Evolutionary conservation across 495 filamentous ascomycete genomes (phyloP).

Genomic region (Hypoxylon subgilvum): DNA sequence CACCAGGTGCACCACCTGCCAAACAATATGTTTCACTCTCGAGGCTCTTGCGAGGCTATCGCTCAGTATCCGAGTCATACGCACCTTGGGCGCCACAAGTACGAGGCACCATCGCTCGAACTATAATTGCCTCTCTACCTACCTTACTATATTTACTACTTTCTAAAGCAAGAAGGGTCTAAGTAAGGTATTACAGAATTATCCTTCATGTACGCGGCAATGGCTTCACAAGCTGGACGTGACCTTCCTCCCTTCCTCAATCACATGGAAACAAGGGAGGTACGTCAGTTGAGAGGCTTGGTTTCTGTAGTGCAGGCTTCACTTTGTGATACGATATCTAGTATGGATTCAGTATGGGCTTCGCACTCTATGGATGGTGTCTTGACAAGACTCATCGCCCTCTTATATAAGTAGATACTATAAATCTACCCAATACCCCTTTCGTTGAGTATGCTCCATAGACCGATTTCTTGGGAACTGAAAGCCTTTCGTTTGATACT

Average conservation of each 20-base stretch:
- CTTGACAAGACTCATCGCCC: neutral
- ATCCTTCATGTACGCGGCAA: neutral
- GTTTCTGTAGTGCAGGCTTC: slow-evolving; percentile 1
- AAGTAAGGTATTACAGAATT: neutral
- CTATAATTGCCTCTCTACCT: too few relatives aligned
- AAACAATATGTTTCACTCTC: too few relatives aligned
- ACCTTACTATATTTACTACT: neutral
- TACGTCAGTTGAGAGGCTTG: slow-evolving; percentile 12
- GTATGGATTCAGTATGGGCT: neutral
- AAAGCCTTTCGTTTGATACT: neutral
- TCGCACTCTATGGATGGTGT: neutral
- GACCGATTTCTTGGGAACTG: neutral
- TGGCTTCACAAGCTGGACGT: neutral
- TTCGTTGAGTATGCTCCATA: neutral
- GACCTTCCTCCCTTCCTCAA: slow-evolving; percentile 11
- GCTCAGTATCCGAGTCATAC: too few relatives aligned
- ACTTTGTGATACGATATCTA: neutral
- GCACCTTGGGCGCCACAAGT: too few relatives aligned
- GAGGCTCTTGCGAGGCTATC: too few relatives aligned
- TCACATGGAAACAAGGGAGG: slow-evolving; percentile 4
- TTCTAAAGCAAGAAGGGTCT: slow-evolving; percentile 3
- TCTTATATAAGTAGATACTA: neutral
- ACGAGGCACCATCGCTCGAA: too few relatives aligned
- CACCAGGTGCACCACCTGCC: too few relatives aligned
- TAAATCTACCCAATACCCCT: slow-evolving; percentile 4